Conservation (phyloP, 1,284 basidiomycete species). For the Anthracocystis walkeri region DNA sequence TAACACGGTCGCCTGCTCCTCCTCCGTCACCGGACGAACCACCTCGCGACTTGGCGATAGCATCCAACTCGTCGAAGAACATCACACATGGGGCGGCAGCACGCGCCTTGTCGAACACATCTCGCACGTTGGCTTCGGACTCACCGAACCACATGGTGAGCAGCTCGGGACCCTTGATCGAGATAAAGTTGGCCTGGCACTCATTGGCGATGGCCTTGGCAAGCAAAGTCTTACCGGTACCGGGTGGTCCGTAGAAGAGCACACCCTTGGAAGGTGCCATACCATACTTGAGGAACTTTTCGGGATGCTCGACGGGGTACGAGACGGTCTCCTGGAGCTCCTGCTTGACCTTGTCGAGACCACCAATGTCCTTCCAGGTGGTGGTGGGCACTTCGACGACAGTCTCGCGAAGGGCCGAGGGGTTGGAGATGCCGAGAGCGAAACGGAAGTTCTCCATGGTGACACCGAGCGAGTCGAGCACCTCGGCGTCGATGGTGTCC, state of each 20-base stretch:
- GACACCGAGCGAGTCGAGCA: conserved; percentile 92
- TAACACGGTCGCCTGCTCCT: conserved; percentile 95
- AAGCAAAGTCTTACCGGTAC: conserved; percentile 94
- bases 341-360: conserved; percentile 98
- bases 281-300: conserved; percentile 99
- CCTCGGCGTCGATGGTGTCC: conserved; percentile 96
- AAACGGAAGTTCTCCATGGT: conserved; percentile 99
- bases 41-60: conserved; percentile 96
- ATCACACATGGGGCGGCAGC: conserved; percentile 98
- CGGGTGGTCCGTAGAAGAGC: conserved; percentile 94
- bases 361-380: conserved; percentile 99
- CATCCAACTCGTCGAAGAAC: conserved; percentile 99
- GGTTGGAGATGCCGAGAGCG: conserved; percentile 91
- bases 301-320: conserved; percentile 99
- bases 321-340: conserved; percentile 99
- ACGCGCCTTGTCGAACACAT: conserved; percentile 99
- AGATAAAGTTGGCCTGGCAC: conserved; percentile 98
- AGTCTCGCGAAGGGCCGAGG: conserved; percentile 95
- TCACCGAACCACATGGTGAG: conserved; percentile 99
- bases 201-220: conserved; percentile 99
- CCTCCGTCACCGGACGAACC: conserved; percentile 84
- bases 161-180: conserved; percentile 94
- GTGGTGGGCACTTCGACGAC: conserved; percentile 95
- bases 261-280: conserved; percentile 99
- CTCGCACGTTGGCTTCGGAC: conserved; percentile 98